phyloP scores from a whole-genome alignment of 1,284 basidiomycete species.

The Melampsora medusae region DNA sequence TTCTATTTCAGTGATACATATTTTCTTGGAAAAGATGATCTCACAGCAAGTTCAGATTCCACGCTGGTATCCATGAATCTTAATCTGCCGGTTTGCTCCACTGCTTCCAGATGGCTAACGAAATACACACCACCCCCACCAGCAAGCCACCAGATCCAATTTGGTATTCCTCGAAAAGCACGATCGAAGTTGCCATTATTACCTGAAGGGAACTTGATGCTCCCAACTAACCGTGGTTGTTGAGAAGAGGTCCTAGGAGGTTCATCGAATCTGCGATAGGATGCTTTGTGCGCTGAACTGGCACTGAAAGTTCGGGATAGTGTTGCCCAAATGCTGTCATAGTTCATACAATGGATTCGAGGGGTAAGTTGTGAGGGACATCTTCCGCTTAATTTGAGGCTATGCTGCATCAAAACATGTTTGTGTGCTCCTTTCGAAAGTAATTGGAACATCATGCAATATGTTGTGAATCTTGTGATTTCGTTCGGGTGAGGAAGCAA shows the following conservation, averaged over 20 bases:
- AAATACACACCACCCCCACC: conserved; percentile 51
- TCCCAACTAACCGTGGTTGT: not conserved
- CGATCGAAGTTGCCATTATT: not conserved
- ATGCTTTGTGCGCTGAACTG: not conserved
- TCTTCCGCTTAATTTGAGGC: too few relatives aligned
- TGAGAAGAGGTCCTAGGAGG: conserved; percentile 4
- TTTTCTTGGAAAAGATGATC: not conserved
- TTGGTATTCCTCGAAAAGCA: conserved; percentile 4
- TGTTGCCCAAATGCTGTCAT: not conserved
- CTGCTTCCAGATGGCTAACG: conserved; percentile 51
- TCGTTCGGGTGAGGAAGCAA: too few relatives aligned
- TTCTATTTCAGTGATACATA: not conserved
- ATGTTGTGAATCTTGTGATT: too few relatives aligned
- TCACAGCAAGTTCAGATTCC: conserved; percentile 48
- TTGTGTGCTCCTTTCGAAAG: too few relatives aligned
- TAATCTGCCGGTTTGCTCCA: conserved; percentile 52
- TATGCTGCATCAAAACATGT: too few relatives aligned
- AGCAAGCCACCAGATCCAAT: conserved; percentile 45
- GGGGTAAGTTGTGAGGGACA: too few relatives aligned
- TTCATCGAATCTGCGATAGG: not conserved
- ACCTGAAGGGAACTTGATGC: not conserved
- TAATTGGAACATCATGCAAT: too few relatives aligned
- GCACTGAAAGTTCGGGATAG: not conserved
- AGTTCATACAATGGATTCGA: too few relatives aligned
- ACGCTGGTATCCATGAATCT: conserved; percentile 52